phyloP scores from a whole-genome alignment of 352 stramenopile genomes.

The Phytophthora europaea region DNA sequence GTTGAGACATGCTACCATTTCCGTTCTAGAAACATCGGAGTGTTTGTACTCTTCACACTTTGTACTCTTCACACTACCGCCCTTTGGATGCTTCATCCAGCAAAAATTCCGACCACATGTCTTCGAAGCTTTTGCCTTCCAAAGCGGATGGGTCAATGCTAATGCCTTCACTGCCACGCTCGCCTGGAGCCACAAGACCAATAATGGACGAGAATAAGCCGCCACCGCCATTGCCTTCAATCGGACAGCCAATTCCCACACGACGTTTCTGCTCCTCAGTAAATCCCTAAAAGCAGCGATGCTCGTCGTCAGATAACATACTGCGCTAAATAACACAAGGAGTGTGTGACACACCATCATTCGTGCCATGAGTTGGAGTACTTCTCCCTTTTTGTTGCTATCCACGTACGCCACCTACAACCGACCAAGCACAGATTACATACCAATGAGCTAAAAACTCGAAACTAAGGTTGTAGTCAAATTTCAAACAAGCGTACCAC shows the following conservation, averaged over 20 bases:
- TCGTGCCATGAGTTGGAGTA: constrained; percentile 74
- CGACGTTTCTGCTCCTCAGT: constrained; percentile 76
- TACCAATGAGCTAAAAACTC: neutral
- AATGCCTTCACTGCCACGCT: constrained; percentile 5
- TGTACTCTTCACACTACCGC: neutral
- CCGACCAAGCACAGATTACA: neutral
- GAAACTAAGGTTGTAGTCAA: neutral
- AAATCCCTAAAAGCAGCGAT: constrained; percentile 49
- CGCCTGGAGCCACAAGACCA: constrained; percentile 49
- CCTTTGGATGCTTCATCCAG: constrained; percentile 60
- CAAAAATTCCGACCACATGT: constrained; percentile 80
- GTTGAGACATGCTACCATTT: no score
- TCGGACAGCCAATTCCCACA: constrained; percentile 59
- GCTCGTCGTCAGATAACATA: neutral
- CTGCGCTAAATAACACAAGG: neutral
- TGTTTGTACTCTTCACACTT: neutral
- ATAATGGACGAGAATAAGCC: constrained; percentile 78
- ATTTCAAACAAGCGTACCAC: constrained; percentile 45
- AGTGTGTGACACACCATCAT: constrained; percentile 64
- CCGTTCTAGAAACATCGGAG: no score
- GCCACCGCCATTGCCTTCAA: constrained; percentile 70
- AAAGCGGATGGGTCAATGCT: constrained; percentile 36
- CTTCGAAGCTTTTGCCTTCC: constrained; percentile 77
- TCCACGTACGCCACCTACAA: constrained; percentile 74
- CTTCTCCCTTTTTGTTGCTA: constrained; percentile 75